Percentiles rank a stretch among this genome's conserved stretches.
Conservation (phyloP, 257 asterid species). For the Lantana camara region DNA sequence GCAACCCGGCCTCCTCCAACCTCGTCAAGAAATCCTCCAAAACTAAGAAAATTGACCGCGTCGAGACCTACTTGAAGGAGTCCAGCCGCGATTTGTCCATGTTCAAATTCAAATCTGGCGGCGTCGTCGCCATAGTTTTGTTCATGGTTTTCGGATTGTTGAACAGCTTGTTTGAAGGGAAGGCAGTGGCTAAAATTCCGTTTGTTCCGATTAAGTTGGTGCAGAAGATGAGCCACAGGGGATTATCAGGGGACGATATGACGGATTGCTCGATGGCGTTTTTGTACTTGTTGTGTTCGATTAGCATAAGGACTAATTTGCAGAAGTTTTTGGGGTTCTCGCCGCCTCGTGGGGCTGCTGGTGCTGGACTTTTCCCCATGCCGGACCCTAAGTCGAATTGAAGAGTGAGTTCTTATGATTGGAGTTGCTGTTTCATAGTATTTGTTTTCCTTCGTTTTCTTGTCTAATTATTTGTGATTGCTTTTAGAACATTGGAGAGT, state of each 20-base stretch:
- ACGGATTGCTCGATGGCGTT: constrained; percentile 99
- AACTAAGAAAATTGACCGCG: constrained; percentile 83
- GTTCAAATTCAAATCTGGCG: constrained; percentile 94
- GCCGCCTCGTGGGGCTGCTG: constrained; percentile 98
- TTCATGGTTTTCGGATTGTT: constrained; percentile 89
- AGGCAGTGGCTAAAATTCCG: constrained; percentile 84
- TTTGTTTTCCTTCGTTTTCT: not conserved
- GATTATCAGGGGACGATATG: constrained; percentile 85
- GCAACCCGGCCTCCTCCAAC: constrained; percentile 34
- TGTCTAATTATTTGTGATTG: not conserved
- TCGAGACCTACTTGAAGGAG: constrained; percentile 82
- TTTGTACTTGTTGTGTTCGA: constrained; percentile 80
- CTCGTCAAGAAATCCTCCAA: constrained; percentile 61
- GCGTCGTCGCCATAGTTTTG: constrained; percentile 81
- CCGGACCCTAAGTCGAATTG: constrained; percentile 61
- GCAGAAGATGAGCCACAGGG: constrained; percentile 99
- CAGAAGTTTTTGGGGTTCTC: constrained; percentile 95
- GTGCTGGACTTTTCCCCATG: constrained; percentile 76
- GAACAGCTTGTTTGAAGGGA: constrained; percentile 84
- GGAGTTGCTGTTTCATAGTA: not conserved
- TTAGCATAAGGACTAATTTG: constrained; percentile 89
- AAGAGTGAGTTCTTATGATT: constrained; percentile 20
- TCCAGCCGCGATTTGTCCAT: constrained; percentile 87
- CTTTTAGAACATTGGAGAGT: not conserved
- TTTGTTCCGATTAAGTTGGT: constrained; percentile 74